A percentile compares a stretch with the other conserved stretches of the same genome.
Evolutionary conservation across 2,329 filamentous ascomycete species (phyloP).

Genomic region (Monascus ruber): DNA sequence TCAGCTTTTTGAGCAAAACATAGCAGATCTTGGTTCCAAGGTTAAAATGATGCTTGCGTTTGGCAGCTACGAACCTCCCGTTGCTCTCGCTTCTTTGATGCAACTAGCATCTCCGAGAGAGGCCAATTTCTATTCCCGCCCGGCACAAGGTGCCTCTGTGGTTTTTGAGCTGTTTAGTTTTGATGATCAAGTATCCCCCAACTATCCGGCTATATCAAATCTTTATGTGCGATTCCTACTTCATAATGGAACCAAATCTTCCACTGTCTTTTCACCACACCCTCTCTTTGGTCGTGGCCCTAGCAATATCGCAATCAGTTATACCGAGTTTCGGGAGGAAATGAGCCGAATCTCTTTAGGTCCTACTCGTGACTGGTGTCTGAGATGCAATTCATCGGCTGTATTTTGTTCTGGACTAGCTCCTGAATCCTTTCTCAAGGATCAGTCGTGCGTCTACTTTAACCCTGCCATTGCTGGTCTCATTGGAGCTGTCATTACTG

Average conservation of each 20-base stretch:
- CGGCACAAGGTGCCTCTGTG: conserved; percentile 37
- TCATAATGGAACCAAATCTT: conserved; percentile 42
- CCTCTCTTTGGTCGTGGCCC: conserved; percentile 41
- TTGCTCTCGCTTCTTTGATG: conserved; percentile 40
- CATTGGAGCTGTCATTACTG: conserved; percentile 44
- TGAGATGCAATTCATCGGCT: conserved; percentile 32
- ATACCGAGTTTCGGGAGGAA: conserved; percentile 38
- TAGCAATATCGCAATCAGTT: conserved; percentile 36
- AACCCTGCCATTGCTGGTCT: conserved; percentile 41
- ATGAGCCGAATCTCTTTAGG: conserved; percentile 34
- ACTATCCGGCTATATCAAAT: conserved; percentile 33
- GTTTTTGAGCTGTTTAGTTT: conserved; percentile 43
- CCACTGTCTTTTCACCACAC: conserved; percentile 27
- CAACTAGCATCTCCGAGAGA: conserved; percentile 27
- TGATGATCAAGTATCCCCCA: conserved; percentile 16
- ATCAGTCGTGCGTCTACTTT: conserved; percentile 14
- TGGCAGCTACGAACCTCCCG: conserved; percentile 38
- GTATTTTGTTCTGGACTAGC: conserved; percentile 41
- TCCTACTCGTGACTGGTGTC: conserved; percentile 43
- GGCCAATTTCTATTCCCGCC: conserved; percentile 38
- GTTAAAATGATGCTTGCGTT: conserved; percentile 40
- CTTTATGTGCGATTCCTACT: conserved; percentile 47
- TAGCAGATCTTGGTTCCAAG: conserved; percentile 23
- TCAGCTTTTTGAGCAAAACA: conserved; percentile 27
- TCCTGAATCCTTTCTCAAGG: conserved; percentile 8